These are phyloP conservation scores for Sporobolus alterniflorus DNA, from an alignment of 202 grass and related monocot genomes.

Conservation along the genomic window DNA sequence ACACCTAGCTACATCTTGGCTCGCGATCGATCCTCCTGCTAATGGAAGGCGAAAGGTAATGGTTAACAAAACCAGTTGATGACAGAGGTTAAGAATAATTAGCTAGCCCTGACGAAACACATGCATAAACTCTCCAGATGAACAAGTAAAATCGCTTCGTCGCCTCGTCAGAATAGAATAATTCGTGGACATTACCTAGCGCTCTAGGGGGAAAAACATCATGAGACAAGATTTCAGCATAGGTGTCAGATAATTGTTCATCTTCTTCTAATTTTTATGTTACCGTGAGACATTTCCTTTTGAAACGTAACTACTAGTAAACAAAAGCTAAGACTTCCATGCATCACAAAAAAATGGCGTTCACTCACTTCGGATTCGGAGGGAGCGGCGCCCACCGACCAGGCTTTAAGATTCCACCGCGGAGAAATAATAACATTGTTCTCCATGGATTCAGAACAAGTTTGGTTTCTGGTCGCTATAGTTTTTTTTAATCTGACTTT, in stretches of 20 bases:
- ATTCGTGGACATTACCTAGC: no score
- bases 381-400: background rate
- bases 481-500: background rate
- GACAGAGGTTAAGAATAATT: background rate
- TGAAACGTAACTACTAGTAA: no score
- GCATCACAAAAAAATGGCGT: background rate
- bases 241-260: no score
- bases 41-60: background rate
- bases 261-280: background rate
- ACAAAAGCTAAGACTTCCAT: no score
- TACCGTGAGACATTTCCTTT: no score
- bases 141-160: background rate
- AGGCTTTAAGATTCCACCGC: background rate
- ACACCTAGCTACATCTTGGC: background rate
- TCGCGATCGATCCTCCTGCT: background rate
- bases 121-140: no score
- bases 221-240: no score
- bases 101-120: background rate
- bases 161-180: background rate
- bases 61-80: background rate
- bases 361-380: no score
- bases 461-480: background rate
- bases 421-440: background rate
- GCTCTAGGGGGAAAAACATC: no score
- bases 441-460: background rate